Evolutionary conservation across 192 early-diverging fungal species (phyloP).

Genomic region (Powellomyces hirtus): DNA sequence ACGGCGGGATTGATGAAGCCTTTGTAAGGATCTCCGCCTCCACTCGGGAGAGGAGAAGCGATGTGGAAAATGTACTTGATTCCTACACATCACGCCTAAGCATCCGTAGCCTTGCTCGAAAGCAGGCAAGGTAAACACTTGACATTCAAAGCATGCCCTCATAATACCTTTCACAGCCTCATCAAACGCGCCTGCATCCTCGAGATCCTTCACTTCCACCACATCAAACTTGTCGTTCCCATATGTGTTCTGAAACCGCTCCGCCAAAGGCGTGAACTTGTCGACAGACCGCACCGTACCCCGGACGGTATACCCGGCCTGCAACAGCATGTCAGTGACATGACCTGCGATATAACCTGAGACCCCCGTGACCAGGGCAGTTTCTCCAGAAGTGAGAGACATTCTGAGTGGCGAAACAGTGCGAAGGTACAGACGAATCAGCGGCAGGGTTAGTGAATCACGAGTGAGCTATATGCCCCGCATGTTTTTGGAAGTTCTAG

Average conservation of each 20-base stretch:
- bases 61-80: no score
- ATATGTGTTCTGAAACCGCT: constrained; percentile 5
- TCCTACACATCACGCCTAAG: no score
- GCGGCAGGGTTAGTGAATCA: no score
- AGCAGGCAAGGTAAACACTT: no score
- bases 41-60: constrained; percentile 35
- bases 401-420: no score
- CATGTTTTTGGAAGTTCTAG: no score
- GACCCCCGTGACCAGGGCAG: constrained; percentile 48
- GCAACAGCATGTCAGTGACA: constrained; percentile 42
- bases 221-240: constrained; percentile 17
- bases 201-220: constrained; percentile 38
- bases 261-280: constrained; percentile 25
- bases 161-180: constrained; percentile 46
- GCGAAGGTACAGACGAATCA: no score
- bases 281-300: constrained; percentile 37
- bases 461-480: no score
- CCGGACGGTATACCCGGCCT: constrained; percentile 35
- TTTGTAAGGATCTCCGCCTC: constrained; percentile 23
- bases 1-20: constrained; percentile 48
- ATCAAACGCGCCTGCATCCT: constrained; percentile 35
- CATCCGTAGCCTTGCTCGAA: no score
- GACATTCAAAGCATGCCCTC: no score
- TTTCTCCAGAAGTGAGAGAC: no score
- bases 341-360: constrained; percentile 43